These are phyloP conservation scores for Fusarium pilosicola DNA, from an alignment of 2,329 filamentous ascomycete species.

Conservation along the genomic window DNA sequence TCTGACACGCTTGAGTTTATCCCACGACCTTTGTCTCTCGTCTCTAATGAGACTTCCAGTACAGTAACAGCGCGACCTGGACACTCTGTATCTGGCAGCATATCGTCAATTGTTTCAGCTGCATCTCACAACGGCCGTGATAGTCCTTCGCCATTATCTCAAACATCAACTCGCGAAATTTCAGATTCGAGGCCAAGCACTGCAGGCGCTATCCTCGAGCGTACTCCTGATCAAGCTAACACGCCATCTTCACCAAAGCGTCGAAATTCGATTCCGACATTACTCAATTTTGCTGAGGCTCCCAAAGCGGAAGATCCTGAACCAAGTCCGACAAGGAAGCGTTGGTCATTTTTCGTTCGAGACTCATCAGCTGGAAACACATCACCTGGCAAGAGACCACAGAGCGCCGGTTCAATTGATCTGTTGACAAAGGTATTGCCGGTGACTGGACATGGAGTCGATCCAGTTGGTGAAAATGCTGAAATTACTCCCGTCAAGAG, in stretches of 20 bases:
- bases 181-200: slow-evolving; percentile 71
- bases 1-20: slow-evolving; percentile 87
- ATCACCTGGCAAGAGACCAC: slow-evolving; percentile 59
- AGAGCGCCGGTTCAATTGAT: slow-evolving; percentile 59
- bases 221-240: slow-evolving; percentile 43
- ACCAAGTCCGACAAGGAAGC: slow-evolving; percentile 64
- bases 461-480: slow-evolving; percentile 40
- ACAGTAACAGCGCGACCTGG: slow-evolving; percentile 75
- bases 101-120: slow-evolving; percentile 79
- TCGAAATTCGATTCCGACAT: slow-evolving; percentile 68
- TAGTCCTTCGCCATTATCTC: slow-evolving; percentile 50
- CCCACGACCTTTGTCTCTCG: slow-evolving; percentile 81
- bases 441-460: slow-evolving; percentile 51
- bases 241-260: slow-evolving; percentile 55
- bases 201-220: slow-evolving; percentile 75
- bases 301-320: slow-evolving; percentile 50
- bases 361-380: slow-evolving; percentile 62
- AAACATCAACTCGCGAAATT: slow-evolving; percentile 54
- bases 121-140: slow-evolving; percentile 56
- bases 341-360: slow-evolving; percentile 71
- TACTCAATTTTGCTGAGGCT: slow-evolving; percentile 55
- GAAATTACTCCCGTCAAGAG: slow-evolving; percentile 34
- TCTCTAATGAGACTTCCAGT: slow-evolving; percentile 86
- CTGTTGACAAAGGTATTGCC: slow-evolving; percentile 46
- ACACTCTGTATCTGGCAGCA: slow-evolving; percentile 81